Evolutionary conservation across 1,284 basidiomycete species (phyloP).

Genomic region (Melampsora abietis-canadensis): DNA sequence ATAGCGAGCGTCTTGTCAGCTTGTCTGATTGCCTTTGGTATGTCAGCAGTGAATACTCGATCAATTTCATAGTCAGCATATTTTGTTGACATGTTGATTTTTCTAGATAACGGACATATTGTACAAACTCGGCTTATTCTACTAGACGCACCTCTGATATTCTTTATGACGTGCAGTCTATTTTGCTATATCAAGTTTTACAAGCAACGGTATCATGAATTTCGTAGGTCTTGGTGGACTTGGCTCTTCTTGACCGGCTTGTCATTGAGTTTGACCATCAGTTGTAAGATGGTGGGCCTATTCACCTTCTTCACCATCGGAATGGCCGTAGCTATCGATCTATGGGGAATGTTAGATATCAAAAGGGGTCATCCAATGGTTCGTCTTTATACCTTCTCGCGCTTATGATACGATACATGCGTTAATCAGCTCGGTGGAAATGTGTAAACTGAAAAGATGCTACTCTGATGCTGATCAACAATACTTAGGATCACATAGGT

Average conservation of each 20-base stretch:
- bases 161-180: slow-evolving; percentile 91
- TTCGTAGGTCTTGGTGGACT: slow-evolving; percentile 83
- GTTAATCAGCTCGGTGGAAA: neutral
- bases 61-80: slow-evolving; percentile 8
- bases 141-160: slow-evolving; percentile 87
- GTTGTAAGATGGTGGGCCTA: slow-evolving; percentile 96
- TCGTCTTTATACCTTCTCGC: slow-evolving; percentile 49
- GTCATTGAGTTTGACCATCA: slow-evolving; percentile 91
- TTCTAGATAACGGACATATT: slow-evolving; percentile 87
- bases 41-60: neutral
- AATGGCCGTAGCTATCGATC: slow-evolving; percentile 81
- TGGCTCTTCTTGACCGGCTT: slow-evolving; percentile 89
- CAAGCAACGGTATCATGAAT: slow-evolving; percentile 86
- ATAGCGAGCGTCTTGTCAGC: slow-evolving; percentile 27
- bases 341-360: slow-evolving; percentile 91
- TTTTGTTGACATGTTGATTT: neutral
- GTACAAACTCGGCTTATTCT: slow-evolving; percentile 93
- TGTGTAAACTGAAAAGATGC: slow-evolving; percentile 21
- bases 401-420: too few species aligned
- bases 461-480: neutral
- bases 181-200: slow-evolving; percentile 95
- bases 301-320: slow-evolving; percentile 88
- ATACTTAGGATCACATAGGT: slow-evolving; percentile 75
- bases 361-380: slow-evolving; percentile 80
- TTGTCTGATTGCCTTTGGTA: slow-evolving; percentile 37